Percentiles rank a stretch among this genome's conserved stretches.
These are phyloP conservation scores for Fusarium ramigenum DNA, from an alignment of 2,329 filamentous ascomycete species.

Conservation along the genomic window DNA sequence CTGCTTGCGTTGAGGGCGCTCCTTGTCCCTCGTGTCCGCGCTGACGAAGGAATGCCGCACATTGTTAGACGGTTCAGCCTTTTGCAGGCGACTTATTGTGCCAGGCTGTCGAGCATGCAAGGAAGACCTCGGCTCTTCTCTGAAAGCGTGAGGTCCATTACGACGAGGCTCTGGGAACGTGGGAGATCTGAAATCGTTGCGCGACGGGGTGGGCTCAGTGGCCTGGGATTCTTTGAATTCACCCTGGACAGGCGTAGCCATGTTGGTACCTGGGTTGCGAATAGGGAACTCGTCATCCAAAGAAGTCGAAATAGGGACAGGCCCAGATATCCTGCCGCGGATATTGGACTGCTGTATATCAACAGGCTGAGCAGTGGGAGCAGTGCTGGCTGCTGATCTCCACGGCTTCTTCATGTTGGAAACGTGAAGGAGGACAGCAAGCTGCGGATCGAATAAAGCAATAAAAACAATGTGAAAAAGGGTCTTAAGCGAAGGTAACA, in stretches of 20 bases:
- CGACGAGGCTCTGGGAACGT: constrained; percentile 28
- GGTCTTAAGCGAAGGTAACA: constrained; percentile 16
- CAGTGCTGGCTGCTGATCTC: constrained; percentile 54
- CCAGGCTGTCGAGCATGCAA: constrained; percentile 16
- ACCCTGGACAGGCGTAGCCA: constrained; percentile 46
- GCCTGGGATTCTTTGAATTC: constrained; percentile 36
- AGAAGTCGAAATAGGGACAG: constrained; percentile 63
- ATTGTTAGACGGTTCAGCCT: constrained; percentile 49
- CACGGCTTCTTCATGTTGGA: constrained; percentile 55
- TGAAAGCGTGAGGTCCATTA: constrained; percentile 17
- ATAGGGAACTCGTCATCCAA: constrained; percentile 65
- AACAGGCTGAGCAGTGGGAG: constrained; percentile 33
- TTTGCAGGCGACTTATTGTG: constrained; percentile 29
- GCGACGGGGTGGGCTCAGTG: constrained; percentile 9
- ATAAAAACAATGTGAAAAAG: constrained; percentile 6
- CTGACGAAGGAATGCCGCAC: constrained; percentile 61
- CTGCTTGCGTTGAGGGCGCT: constrained; percentile 62
- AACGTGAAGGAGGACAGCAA: neutral
- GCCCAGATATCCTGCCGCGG: constrained; percentile 68
- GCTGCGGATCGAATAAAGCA: neutral
- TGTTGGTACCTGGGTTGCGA: constrained; percentile 52
- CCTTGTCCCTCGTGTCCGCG: constrained; percentile 41
- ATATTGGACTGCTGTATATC: constrained; percentile 56
- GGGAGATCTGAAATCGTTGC: constrained; percentile 27
- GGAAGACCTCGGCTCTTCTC: constrained; percentile 19